These are phyloP conservation scores for Cyclotella choctawhatcheeana DNA, from an alignment of 108 stramenopile species.

Conservation along the genomic window DNA sequence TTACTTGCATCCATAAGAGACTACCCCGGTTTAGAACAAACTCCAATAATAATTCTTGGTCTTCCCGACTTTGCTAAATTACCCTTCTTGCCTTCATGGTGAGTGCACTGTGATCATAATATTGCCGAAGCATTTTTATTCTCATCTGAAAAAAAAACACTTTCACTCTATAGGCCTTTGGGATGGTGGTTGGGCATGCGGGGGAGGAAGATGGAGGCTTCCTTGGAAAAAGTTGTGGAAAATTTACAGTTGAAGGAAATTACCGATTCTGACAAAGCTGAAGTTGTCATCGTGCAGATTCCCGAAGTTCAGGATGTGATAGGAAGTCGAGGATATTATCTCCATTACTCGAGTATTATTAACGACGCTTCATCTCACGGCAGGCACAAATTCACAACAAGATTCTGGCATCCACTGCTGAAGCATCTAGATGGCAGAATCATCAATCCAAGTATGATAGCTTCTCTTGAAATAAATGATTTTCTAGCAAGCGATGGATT, in stretches of 20 bases:
- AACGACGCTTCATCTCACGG: background rate
- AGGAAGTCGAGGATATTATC: slow-evolving; percentile 12
- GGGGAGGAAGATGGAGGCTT: slow-evolving; percentile 19
- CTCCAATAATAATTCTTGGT: slow-evolving; percentile 30
- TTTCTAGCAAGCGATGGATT: slow-evolving; percentile 36
- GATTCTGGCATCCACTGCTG: slow-evolving; percentile 26
- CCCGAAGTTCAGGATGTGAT: slow-evolving; percentile 21
- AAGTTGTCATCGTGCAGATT: slow-evolving; percentile 7
- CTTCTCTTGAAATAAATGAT: slow-evolving; percentile 22
- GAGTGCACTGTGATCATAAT: too few species aligned
- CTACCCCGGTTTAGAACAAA: background rate
- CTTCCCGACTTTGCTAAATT: slow-evolving; percentile 34
- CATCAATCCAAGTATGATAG: background rate
- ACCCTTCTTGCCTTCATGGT: slow-evolving; percentile 30
- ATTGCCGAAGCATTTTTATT: too few species aligned
- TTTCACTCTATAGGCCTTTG: too few species aligned
- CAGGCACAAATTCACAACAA: background rate
- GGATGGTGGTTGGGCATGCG: slow-evolving; percentile 15
- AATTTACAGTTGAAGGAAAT: slow-evolving; percentile 18
- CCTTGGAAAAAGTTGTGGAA: slow-evolving; percentile 13
- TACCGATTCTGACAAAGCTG: background rate
- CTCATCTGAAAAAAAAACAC: too few species aligned
- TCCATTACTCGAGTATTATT: slow-evolving; percentile 1
- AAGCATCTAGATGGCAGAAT: slow-evolving; percentile 23
- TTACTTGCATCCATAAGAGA: slow-evolving; percentile 17